Percentiles rank a stretch among this genome's conserved stretches.
Conservation (phyloP, 2,329 filamentous ascomycete genomes). For the Ophiostoma sp. region DNA sequence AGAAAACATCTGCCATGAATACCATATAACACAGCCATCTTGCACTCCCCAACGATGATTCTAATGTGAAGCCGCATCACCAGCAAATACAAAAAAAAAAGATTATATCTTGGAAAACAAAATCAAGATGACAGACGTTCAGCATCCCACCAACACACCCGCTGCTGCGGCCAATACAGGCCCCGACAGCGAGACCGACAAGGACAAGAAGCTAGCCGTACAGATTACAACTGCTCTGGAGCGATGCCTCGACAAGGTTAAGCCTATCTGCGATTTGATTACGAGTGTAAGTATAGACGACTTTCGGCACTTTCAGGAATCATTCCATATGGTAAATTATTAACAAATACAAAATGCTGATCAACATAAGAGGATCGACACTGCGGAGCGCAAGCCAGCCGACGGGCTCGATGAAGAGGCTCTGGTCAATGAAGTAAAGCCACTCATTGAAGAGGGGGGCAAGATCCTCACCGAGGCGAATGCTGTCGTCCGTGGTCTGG, state of each 20-base stretch:
- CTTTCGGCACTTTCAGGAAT: neutral
- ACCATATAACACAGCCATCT: too few relatives aligned
- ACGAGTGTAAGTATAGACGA: neutral
- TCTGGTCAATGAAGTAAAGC: conserved; percentile 79
- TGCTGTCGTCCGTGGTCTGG: conserved; percentile 77
- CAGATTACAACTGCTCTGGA: neutral
- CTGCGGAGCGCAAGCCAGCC: neutral
- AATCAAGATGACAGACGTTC: neutral
- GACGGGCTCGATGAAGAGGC: conserved; percentile 35
- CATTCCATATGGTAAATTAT: neutral
- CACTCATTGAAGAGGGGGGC: conserved; percentile 79
- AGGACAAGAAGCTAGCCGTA: neutral
- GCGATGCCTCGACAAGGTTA: neutral
- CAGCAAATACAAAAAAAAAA: neutral
- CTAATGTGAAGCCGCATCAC: neutral
- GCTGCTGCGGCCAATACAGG: neutral
- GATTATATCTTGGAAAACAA: too few relatives aligned
- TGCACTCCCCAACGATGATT: too few relatives aligned
- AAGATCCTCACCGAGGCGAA: conserved; percentile 82
- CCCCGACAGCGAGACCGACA: neutral
- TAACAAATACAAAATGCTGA: neutral
- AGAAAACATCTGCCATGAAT: too few relatives aligned
- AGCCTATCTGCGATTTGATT: neutral
- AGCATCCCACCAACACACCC: neutral
- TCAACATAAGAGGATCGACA: neutral